These are phyloP conservation scores for Alternaria burnsii DNA, from an alignment of 2,329 filamentous ascomycete genomes.

Conservation along the genomic window DNA sequence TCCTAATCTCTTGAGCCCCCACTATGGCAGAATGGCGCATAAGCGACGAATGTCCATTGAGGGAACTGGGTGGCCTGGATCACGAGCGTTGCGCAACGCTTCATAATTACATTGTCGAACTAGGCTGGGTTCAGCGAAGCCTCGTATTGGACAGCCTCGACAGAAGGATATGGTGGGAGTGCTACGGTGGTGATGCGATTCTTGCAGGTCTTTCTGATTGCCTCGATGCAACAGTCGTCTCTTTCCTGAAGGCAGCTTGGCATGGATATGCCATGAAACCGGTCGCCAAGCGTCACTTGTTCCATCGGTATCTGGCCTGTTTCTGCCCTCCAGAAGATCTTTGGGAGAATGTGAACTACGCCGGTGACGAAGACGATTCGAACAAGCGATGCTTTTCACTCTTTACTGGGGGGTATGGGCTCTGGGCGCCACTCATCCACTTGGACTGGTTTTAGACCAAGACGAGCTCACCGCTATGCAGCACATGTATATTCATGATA, in stretches of 20 bases:
- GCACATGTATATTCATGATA: slow-evolving; percentile 16
- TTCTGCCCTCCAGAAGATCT: slow-evolving; percentile 16
- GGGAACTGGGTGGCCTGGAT: slow-evolving; percentile 14
- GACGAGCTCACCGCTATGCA: slow-evolving; percentile 16
- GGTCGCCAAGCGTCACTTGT: slow-evolving; percentile 4
- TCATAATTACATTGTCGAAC: slow-evolving; percentile 19
- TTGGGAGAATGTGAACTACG: slow-evolving; percentile 10
- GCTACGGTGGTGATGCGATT: slow-evolving; percentile 21
- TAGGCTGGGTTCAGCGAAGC: slow-evolving; percentile 19
- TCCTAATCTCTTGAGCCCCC: background rate
- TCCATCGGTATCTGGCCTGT: slow-evolving; percentile 17
- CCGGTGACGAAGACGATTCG: slow-evolving; percentile 16
- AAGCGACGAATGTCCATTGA: slow-evolving; percentile 1
- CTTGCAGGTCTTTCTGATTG: slow-evolving; percentile 13
- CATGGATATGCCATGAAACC: slow-evolving; percentile 20
- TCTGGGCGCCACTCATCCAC: slow-evolving; percentile 14
- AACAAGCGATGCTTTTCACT: slow-evolving; percentile 16
- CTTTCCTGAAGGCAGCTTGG: slow-evolving; percentile 21
- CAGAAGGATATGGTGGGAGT: slow-evolving; percentile 19
- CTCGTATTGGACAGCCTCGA: slow-evolving; percentile 17
- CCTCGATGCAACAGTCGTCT: slow-evolving; percentile 17
- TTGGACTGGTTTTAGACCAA: slow-evolving; percentile 21
- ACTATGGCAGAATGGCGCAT: slow-evolving; percentile 19
- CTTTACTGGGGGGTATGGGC: slow-evolving; percentile 15
- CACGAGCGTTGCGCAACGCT: slow-evolving; percentile 15